Base-by-base conservation (phyloP, 2,329 filamentous ascomycete species). In the Elsinoe ampelina region DNA sequence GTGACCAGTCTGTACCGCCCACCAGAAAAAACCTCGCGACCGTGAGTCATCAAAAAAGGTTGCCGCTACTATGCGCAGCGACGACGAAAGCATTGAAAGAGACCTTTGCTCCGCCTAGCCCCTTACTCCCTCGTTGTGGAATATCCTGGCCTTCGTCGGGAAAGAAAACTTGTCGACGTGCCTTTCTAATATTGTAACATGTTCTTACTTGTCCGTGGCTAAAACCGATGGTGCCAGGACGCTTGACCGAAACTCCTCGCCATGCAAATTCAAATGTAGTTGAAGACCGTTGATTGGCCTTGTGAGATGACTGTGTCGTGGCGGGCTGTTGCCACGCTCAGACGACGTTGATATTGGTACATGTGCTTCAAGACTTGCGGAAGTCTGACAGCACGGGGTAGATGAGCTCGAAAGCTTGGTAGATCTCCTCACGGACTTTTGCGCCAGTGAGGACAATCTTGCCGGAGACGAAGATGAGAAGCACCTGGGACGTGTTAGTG, bases 371-470 rank as follows among this genome's bases (percentile, higher is more conserved):
- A 55, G 65, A 63, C 63, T 67, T 68, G 62, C 65, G 65, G 63
- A 67, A 68, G 63, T 68, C 66, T 57, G 90, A 88, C 69, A 95
- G 78, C 76, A 95, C 91, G 71, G 91, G 91, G 71, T 95, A 95
- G 76, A 96, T 95, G 84, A 95, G 87, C 77, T 95, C 90, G 69
- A 95, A 95, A 47, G 90, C 90, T 72, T 93, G 88, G 69, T 95
- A 95, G 64, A 98, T 97, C 77, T 97, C 93, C 74, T 98, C 93
- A 65, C 93, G 87, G 63, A 97, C 91, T 72, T 98, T 97, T 64
- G 93, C 93, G 68, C 93, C 93, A 41, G 93, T 97, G 70, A 97
- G 81, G 67, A 97, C 93, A 61, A 97, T 97, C 81, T 97, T 97
- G 69, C 92, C 93, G 68, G 87, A 93, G 67, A 97, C 92, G 77